Conservation (phyloP, 2,329 filamentous ascomycete genomes). For the Colletotrichum euphorbiae region DNA sequence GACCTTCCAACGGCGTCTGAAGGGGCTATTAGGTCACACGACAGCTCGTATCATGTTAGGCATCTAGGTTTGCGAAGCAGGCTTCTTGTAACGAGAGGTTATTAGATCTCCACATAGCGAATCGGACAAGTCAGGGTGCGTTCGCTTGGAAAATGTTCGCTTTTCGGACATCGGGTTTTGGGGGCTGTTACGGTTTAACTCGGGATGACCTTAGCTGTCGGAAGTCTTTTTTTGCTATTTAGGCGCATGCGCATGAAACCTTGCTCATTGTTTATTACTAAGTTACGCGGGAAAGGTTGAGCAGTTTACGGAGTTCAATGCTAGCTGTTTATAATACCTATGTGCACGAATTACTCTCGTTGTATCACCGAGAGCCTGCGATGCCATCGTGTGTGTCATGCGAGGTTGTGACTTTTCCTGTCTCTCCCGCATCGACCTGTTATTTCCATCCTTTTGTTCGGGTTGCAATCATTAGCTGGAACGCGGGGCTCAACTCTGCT, state of each 20-base stretch:
- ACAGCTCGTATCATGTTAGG: background rate
- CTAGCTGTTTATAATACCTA: too few species aligned
- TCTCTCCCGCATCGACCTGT: too few species aligned
- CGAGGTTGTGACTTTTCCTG: too few species aligned
- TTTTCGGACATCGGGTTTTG: too few species aligned
- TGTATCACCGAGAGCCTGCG: background rate
- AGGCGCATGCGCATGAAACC: background rate
- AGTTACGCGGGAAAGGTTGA: background rate
- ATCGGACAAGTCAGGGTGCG: too few species aligned
- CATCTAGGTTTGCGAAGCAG: background rate
- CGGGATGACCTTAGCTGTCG: background rate
- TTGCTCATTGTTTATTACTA: background rate
- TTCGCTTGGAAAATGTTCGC: background rate
- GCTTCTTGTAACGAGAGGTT: background rate
- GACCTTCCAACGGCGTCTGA: conserved; percentile 8
- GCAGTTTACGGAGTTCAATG: too few species aligned
- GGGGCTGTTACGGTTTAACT: too few species aligned
- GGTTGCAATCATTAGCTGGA: too few species aligned
- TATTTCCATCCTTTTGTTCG: too few species aligned
- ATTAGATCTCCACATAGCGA: background rate
- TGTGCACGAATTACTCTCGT: background rate
- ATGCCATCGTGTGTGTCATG: too few species aligned
- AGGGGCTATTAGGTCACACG: background rate
- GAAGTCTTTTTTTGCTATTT: background rate
- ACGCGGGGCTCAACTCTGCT: too few species aligned